Base-by-base conservation (phyloP, 2,329 filamentous ascomycete species). In the Penicillium sp. region DNA sequence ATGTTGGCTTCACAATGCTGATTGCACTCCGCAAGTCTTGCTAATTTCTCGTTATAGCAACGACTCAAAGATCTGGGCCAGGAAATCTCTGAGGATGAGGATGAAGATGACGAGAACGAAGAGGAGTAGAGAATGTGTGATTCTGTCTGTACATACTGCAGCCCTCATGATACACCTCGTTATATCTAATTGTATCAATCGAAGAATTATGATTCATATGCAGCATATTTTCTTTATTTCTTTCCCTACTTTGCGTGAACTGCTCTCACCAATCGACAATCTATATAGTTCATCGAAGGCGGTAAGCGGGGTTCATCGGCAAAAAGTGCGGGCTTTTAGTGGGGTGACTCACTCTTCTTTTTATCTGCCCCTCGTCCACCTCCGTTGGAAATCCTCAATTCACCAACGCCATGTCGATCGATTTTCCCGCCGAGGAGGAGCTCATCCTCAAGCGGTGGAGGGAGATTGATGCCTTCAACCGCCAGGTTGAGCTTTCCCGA, bases 391-490 rank as follows among this genome's bases (percentile, higher is more conserved):
- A 56, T 55, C 56, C 45, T 52, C 52, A 63, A 50, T 56, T 53
- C 53, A 63, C 31, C 43, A 56, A 18, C 67, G 73, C 70, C 67
- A 91, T 92, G 89, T 90, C 89, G 70, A 93, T 97, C 79, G 85
- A 93, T 77, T 97, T 97, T 75, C 89, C 93, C 54, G 89, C 89
- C 75, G 90, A 94, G 76, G 93, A 97, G 82, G 89, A 95, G 79
- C 84, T 81, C 60, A 84, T 92, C 74, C 86, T 97, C 74, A 81
- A 87, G 72, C 84, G 86, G 78, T 99, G 93, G 94, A 89, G 87
- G 71, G 90, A 94, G 72, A 94, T 96, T 73, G 84, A 93, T 69
- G 94, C 94, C 65, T 97, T 97, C 74, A 85, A 90, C 71, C 86
- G 88, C 60, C 90, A 95, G 79, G 85, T 93, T 59, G 89, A 94